Conservation (phyloP, 192 early-diverging fungal genomes). For the Linnemannia schmuckeri region DNA sequence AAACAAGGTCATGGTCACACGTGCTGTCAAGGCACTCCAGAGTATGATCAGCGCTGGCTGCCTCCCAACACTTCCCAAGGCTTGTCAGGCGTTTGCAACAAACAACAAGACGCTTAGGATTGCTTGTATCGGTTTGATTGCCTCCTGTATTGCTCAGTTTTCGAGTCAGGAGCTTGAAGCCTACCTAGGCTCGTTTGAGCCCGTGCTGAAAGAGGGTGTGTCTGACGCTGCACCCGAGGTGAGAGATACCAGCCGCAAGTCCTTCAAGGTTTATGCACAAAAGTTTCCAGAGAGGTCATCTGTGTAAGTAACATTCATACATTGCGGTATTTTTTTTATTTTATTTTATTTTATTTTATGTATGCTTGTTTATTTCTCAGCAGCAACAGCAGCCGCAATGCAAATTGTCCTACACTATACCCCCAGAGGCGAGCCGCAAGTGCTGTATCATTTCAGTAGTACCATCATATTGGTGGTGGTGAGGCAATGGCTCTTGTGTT, state of each 20-base stretch:
- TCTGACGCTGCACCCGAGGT: slow-evolving; percentile 66
- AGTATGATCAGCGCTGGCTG: slow-evolving; percentile 72
- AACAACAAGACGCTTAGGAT: slow-evolving; percentile 74
- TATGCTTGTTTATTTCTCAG: background rate
- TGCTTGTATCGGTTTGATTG: slow-evolving; percentile 42
- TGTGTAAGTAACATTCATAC: slow-evolving; percentile 41
- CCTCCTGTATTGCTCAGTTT: slow-evolving; percentile 71
- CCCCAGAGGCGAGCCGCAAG: background rate
- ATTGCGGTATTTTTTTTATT: background rate
- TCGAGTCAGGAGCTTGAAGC: slow-evolving; percentile 65
- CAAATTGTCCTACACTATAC: background rate
- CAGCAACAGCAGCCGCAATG: background rate
- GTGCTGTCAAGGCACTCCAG: slow-evolving; percentile 71
- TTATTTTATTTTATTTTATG: too few relatives aligned
- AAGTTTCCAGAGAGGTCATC: slow-evolving; percentile 60
- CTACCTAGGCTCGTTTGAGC: slow-evolving; percentile 61
- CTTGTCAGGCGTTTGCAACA: slow-evolving; percentile 67
- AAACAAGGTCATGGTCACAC: slow-evolving; percentile 81
- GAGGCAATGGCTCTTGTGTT: background rate
- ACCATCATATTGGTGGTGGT: background rate
- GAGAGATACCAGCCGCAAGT: slow-evolving; percentile 57
- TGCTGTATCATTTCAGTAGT: background rate
- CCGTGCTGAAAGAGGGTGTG: slow-evolving; percentile 59
- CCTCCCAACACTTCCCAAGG: slow-evolving; percentile 64
- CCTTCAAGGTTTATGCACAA: slow-evolving; percentile 61